Evolutionary conservation across 305 asterid species (phyloP).

Genomic region (Nicotiana rustica): DNA sequence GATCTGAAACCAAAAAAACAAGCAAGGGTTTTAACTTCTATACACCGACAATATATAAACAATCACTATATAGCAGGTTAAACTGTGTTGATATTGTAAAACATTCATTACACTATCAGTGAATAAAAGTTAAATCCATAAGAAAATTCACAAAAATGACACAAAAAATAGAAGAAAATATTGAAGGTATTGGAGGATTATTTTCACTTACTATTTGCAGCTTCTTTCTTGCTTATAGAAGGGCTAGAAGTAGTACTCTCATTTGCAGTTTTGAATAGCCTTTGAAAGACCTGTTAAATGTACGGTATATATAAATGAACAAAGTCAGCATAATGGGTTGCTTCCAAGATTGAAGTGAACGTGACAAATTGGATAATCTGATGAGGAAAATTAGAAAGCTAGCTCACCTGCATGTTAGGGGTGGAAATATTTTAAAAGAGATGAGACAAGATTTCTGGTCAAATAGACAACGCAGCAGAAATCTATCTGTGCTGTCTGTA

Average conservation of each 20-base stretch:
- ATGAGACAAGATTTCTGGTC: slow-evolving; percentile 58
- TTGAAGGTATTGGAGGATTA: background rate
- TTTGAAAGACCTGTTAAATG: slow-evolving; percentile 57
- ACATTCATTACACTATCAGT: background rate
- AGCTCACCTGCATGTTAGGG: slow-evolving; percentile 82
- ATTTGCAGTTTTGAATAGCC: slow-evolving; percentile 51
- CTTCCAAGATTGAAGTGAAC: background rate
- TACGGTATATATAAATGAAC: slow-evolving; percentile 31
- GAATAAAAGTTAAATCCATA: background rate
- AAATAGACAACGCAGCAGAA: slow-evolving; percentile 63
- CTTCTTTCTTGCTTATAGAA: slow-evolving; percentile 33
- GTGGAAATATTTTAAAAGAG: background rate
- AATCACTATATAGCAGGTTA: background rate
- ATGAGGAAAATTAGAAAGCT: slow-evolving; percentile 41
- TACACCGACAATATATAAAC: background rate
- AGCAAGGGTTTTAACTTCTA: background rate
- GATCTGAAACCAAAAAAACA: slow-evolving; percentile 37
- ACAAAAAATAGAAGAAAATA: background rate
- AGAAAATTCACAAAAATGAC: background rate
- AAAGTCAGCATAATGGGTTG: slow-evolving; percentile 28
- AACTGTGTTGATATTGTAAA: background rate
- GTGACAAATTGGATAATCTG: slow-evolving; percentile 22
- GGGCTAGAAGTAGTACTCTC: slow-evolving; percentile 32
- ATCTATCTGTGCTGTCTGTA: slow-evolving; percentile 70
- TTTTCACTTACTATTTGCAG: background rate